Conservation (phyloP, 352 stramenopile genomes). For the Pythium rishiriense region DNA sequence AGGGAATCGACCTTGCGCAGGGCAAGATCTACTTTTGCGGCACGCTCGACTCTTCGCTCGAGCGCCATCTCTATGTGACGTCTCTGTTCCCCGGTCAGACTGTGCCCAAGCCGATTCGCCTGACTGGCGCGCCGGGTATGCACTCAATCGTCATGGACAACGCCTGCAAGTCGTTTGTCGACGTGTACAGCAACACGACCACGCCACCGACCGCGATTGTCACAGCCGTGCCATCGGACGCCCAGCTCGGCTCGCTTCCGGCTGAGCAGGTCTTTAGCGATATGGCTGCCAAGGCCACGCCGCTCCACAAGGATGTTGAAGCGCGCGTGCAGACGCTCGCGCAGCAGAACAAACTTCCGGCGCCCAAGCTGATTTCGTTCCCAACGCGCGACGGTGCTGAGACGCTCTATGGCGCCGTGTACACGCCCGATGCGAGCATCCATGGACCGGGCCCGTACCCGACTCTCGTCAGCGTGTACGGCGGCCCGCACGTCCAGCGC, state of each 20-base stretch:
- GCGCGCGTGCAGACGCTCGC: conserved; percentile 52
- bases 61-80: conserved; percentile 91
- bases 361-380: conserved; percentile 72
- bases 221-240: conserved; percentile 50
- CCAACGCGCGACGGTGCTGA: conserved; percentile 84
- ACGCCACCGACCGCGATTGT: conserved; percentile 65
- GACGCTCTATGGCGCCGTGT: conserved; percentile 92
- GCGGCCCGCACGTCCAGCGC: conserved; percentile 95
- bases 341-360: conserved; percentile 48
- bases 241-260: conserved; percentile 29
- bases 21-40: conserved; percentile 90
- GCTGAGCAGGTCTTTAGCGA: conserved; percentile 40
- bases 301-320: conserved; percentile 64
- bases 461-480: conserved; percentile 95
- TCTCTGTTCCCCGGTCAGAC: conserved; percentile 47
- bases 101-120: conserved; percentile 53
- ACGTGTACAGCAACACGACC: conserved; percentile 80
- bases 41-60: conserved; percentile 84
- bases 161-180: conserved; percentile 74
- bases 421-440: conserved; percentile 82
- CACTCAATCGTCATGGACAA: conserved; percentile 92
- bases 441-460: conserved; percentile 93
- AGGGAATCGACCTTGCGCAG: conserved; percentile 75
- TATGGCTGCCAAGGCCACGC: conserved; percentile 45
- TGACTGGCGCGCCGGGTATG: conserved; percentile 85